Evolutionary conservation across 495 filamentous ascomycete genomes (phyloP), one percentile per base, ranked within the genome.

Genomic region (Aspergillus sclerotiicarbonarius): DNA sequence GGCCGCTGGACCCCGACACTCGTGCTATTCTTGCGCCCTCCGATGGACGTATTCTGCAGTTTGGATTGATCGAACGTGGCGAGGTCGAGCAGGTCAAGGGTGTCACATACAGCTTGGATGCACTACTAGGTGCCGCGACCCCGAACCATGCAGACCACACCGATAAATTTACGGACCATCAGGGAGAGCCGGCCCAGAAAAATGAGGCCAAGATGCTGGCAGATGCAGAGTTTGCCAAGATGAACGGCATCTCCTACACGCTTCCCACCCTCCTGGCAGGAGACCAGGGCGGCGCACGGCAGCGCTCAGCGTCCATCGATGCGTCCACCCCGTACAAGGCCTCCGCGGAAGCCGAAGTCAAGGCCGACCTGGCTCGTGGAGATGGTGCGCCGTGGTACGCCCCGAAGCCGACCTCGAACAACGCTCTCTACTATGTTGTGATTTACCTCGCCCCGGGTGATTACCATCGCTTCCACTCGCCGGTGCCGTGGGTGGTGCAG

Each of bases 31-130:
- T 98, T 3, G 90, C 91, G 0, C 94, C 94, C 12, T 83, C 95
- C 13, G 94, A 99, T 71, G 95, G 94, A 8, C 84, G 87, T 50
- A 80, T 99, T 29, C 78, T 99, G 15, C 94, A 98, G 66, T 98
- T 91, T 64, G 94, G 94, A 4, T 87, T 82, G 61, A 96, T 99
- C 55, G 87, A 94, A 61, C 82, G 89, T 50, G 93, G 92, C 30
- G 89, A 96, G 62, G 92, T 99, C n/a, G 94, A 98, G 71, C 94
- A 98, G 71, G 93, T 98, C 39, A 99, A 99, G 71, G 94, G 94
- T 46, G 93, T 98, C 81, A 98, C 92, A 4, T 99, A 99, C 71
- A 94, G 89, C 57, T 80, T 99, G 47, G 94, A 98, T 68, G 91
- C 93, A 0, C 80, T 99, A 1, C 77, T 99, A 4, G 94, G 94